Conservation (phyloP, 768 basidiomycete genomes). For the Symmetrospora coprosmae region DNA sequence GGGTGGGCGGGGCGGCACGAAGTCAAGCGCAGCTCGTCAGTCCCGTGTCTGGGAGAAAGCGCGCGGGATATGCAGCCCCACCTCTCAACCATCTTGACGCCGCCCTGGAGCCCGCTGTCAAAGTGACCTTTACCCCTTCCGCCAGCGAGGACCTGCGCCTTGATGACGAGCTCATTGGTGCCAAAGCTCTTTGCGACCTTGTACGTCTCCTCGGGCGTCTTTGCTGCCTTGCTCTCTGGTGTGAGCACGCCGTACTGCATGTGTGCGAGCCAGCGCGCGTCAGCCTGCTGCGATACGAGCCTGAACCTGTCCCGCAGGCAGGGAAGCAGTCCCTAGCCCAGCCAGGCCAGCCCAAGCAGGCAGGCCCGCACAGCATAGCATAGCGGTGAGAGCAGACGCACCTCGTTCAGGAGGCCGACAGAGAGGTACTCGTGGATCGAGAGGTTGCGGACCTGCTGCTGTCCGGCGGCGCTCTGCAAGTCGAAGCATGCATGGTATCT, state of each 20-base stretch:
- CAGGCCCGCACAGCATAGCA: background rate
- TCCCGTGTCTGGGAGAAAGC: background rate
- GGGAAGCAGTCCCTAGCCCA: background rate
- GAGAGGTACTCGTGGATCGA: slow-evolving; percentile 96
- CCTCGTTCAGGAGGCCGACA: slow-evolving; percentile 82
- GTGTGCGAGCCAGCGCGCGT: too few relatives aligned
- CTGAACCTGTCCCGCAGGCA: too few relatives aligned
- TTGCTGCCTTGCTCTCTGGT: slow-evolving; percentile 76
- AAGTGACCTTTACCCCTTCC: slow-evolving; percentile 97
- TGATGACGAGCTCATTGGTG: slow-evolving; percentile 71
- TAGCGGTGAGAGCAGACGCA: slow-evolving; percentile 37
- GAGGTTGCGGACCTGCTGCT: slow-evolving; percentile 31
- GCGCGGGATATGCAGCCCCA: slow-evolving; percentile 36
- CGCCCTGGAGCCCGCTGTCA: slow-evolving; percentile 79
- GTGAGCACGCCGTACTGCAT: slow-evolving; percentile 84
- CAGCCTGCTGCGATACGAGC: too few relatives aligned
- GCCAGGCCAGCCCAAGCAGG: background rate
- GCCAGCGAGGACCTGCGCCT: slow-evolving; percentile 96
- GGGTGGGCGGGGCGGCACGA: background rate
- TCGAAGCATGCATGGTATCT: background rate
- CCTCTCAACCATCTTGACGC: slow-evolving; percentile 88
- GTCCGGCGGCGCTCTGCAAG: background rate
- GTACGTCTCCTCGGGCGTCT: slow-evolving; percentile 75
- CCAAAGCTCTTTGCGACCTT: slow-evolving; percentile 59
- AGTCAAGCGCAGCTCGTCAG: background rate